These are phyloP conservation scores for Beauveria pseudobassiana DNA, from an alignment of 2,329 filamentous ascomycete species.

Conservation along the genomic window DNA sequence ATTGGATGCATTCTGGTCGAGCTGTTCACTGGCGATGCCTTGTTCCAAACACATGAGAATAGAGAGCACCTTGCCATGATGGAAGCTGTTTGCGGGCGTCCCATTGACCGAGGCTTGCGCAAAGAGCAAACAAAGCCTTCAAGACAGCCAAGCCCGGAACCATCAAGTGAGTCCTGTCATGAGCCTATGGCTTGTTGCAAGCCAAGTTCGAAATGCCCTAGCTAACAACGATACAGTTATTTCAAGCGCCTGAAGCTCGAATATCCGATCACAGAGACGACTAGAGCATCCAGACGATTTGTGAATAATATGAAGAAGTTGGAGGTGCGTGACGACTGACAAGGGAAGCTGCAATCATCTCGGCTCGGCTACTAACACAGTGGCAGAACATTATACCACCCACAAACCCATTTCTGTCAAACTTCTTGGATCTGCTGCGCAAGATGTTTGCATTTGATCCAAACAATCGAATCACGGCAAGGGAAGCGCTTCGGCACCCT, in stretches of 20 bases:
- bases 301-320: constrained; percentile 11
- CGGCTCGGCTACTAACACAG: background rate
- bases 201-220: background rate
- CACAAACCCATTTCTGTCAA: constrained; percentile 43
- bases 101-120: constrained; percentile 33
- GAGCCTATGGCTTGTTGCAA: background rate
- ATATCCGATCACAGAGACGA: constrained; percentile 6
- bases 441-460: constrained; percentile 58
- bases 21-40: constrained; percentile 62
- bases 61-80: constrained; percentile 70
- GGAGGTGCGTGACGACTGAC: background rate
- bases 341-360: too few species aligned
- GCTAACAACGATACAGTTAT: background rate
- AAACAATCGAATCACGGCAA: constrained; percentile 49
- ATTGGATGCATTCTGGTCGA: constrained; percentile 67
- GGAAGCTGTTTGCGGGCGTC: constrained; percentile 56
- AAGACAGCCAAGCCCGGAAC: constrained; percentile 4
- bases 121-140: constrained; percentile 6
- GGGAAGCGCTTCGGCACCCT: constrained; percentile 50
- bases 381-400: constrained; percentile 45
- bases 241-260: constrained; percentile 11
- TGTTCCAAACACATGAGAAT: constrained; percentile 68
- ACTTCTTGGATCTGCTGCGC: constrained; percentile 50
- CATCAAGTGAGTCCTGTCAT: constrained; percentile 1
- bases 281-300: constrained; percentile 5